Percentiles rank a stretch among this genome's conserved stretches.
Conservation (phyloP, 176 grass and related monocot species). For the Eragrostis nindensis region DNA sequence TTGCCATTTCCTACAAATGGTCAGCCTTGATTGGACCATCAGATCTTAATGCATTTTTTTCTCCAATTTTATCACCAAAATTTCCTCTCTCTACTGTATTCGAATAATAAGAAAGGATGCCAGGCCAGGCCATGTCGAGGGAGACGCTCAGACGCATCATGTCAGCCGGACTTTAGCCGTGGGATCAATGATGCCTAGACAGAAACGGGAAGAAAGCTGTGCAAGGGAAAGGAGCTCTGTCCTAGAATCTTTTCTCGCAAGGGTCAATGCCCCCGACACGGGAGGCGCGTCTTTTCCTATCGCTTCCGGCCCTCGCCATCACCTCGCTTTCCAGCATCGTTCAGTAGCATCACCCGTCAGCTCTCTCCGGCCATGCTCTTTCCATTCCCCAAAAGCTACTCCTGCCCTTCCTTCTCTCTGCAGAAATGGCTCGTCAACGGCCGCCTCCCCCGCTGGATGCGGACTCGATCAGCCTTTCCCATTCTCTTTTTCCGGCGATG, state of each 20-base stretch:
- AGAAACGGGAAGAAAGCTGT: slow-evolving; percentile 3
- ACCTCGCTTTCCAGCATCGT: slow-evolving; percentile 19
- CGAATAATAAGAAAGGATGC: background rate
- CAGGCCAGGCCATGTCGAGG: background rate
- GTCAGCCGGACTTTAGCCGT: background rate
- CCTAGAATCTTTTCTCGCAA: slow-evolving; percentile 29
- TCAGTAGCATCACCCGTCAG: background rate
- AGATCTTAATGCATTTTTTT: background rate
- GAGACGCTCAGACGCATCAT: background rate
- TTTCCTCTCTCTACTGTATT: no score
- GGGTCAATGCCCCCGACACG: slow-evolving; percentile 30
- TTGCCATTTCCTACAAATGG: background rate
- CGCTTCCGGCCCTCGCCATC: slow-evolving; percentile 13
- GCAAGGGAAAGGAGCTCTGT: slow-evolving; percentile 2
- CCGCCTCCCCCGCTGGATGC: background rate
- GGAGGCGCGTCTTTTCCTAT: slow-evolving; percentile 32
- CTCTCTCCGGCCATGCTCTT: slow-evolving; percentile 6
- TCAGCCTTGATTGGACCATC: background rate
- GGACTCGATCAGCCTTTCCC: no score
- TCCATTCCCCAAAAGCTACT: background rate
- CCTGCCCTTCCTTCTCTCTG: background rate
- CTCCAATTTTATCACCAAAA: background rate
- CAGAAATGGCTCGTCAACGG: slow-evolving; percentile 3
- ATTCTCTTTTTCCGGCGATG: no score
- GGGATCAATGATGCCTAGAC: slow-evolving; percentile 35